A percentile compares a stretch with the other conserved stretches of the same genome.
These are phyloP conservation scores for Flaveria robusta DNA, from an alignment of 129 eudicot species.

Conservation along the genomic window DNA sequence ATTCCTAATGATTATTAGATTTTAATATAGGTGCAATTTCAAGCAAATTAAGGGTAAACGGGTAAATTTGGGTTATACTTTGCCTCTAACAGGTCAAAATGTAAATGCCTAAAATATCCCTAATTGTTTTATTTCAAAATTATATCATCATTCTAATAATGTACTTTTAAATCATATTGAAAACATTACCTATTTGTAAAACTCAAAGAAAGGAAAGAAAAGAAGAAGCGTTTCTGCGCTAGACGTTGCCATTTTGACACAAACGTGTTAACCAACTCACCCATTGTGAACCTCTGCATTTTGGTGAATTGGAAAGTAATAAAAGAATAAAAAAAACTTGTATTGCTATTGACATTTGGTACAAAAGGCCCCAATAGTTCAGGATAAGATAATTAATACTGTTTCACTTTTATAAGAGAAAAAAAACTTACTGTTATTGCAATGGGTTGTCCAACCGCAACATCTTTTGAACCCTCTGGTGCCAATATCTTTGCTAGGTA, in stretches of 20 bases:
- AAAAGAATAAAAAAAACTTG: neutral
- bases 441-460: slow-evolving; percentile 86
- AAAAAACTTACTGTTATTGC: slow-evolving; percentile 77
- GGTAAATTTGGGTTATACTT: neutral
- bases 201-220: neutral
- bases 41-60: neutral
- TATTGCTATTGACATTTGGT: neutral
- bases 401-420: slow-evolving; percentile 3
- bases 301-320: slow-evolving; percentile 10
- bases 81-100: neutral
- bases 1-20: neutral
- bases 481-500: slow-evolving; percentile 88
- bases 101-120: neutral
- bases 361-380: slow-evolving; percentile 1
- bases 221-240: neutral
- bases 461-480: slow-evolving; percentile 94
- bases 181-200: neutral
- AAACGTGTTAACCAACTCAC: neutral
- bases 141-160: neutral
- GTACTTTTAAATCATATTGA: neutral
- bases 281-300: neutral
- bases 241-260: neutral
- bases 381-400: neutral
- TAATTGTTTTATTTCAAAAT: neutral
- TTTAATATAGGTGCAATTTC: neutral